A percentile compares a stretch with the other conserved stretches of the same genome.
phyloP scores from a whole-genome alignment of 768 basidiomycete species.

The Rhodotorula sphaerocarpa region DNA sequence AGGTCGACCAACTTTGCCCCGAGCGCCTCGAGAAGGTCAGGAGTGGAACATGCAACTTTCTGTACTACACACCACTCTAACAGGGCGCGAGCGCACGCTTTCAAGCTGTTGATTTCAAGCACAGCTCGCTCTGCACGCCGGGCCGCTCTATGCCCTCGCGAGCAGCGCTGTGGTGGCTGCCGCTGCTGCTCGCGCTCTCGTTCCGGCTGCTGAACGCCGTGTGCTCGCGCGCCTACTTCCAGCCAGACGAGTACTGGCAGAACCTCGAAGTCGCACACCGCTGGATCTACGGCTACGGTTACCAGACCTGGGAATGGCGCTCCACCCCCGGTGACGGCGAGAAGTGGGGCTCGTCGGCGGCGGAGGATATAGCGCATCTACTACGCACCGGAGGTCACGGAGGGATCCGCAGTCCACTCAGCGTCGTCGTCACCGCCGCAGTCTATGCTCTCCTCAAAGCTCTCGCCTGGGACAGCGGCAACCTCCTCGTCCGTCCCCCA shows the following conservation, averaged over 20 bases:
- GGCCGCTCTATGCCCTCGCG: neutral
- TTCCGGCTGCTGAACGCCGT: slow-evolving; percentile 49
- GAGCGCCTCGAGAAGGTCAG: too few species aligned
- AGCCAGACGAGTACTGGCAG: slow-evolving; percentile 96
- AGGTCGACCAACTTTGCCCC: too few species aligned
- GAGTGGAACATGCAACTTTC: too few species aligned
- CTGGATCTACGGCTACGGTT: slow-evolving; percentile 81
- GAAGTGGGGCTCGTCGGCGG: too few species aligned
- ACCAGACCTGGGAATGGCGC: slow-evolving; percentile 92
- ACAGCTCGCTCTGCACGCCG: too few species aligned
- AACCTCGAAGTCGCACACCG: slow-evolving; percentile 84
- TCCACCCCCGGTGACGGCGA: neutral
- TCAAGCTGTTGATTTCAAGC: too few species aligned
- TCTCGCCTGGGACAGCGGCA: slow-evolving; percentile 52
- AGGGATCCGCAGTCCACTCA: slow-evolving; percentile 25
- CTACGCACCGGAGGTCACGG: slow-evolving; percentile 16
- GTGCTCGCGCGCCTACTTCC: slow-evolving; percentile 75
- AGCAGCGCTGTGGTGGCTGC: neutral
- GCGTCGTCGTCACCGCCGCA: slow-evolving; percentile 52
- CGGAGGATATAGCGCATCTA: too few species aligned
- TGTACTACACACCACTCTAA: too few species aligned
- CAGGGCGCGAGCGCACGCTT: too few species aligned
- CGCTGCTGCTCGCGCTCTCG: slow-evolving; percentile 34
- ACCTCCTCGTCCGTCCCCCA: slow-evolving; percentile 56
- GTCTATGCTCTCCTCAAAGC: slow-evolving; percentile 60